Evolutionary conservation across 2,329 filamentous ascomycete genomes (phyloP).

Genomic region (Mariannaea elegans): DNA sequence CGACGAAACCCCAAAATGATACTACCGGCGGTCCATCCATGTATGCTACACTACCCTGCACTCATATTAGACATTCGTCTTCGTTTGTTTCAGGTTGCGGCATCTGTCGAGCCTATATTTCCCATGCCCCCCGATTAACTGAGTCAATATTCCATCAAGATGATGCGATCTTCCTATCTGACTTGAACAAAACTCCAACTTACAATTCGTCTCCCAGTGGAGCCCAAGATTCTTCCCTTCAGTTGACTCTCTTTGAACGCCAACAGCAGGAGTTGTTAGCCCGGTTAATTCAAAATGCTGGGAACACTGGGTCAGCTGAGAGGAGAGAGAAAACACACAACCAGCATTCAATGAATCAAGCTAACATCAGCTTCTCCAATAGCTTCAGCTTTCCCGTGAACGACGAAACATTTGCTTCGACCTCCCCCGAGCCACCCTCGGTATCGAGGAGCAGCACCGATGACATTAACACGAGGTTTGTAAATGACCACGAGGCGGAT

Average conservation of each 20-base stretch:
- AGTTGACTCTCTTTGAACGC: constrained; percentile 50
- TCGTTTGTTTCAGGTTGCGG: constrained; percentile 21
- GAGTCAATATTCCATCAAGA: constrained; percentile 13
- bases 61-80: constrained; percentile 26
- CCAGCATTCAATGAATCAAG: constrained; percentile 22
- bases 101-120: constrained; percentile 19
- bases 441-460: constrained; percentile 64
- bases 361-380: constrained; percentile 46
- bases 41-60: constrained; percentile 51
- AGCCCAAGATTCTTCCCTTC: constrained; percentile 33
- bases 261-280: constrained; percentile 50
- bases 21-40: constrained; percentile 51
- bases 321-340: constrained; percentile 25
- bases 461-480: constrained; percentile 70
- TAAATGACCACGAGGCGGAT: constrained; percentile 55
- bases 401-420: constrained; percentile 51
- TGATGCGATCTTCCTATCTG: constrained; percentile 23
- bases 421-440: constrained; percentile 47
- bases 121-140: constrained; percentile 1
- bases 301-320: constrained; percentile 24
- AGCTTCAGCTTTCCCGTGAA: constrained; percentile 63
- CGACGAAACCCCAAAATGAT: constrained; percentile 23
- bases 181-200: constrained; percentile 10
- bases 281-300: constrained; percentile 47
- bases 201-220: constrained; percentile 44